Conservation (phyloP, 208 protist genomes). For the Wallacemonas sp. region DNA sequence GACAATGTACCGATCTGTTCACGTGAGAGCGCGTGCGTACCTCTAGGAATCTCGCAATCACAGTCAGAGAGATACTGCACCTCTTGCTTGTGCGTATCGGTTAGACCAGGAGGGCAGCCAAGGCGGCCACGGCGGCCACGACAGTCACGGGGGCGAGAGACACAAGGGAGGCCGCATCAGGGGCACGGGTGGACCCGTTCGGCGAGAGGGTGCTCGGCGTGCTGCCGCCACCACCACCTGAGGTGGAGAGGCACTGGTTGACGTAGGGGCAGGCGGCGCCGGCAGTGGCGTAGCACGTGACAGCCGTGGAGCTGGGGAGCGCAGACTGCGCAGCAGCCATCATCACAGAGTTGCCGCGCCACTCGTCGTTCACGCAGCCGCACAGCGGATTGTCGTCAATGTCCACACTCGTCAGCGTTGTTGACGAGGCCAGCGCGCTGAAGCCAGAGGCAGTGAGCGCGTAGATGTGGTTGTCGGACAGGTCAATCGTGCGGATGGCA, state of each 20-base stretch:
- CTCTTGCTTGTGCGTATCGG: too few relatives aligned
- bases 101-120: background rate
- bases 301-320: slow-evolving; percentile 3
- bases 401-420: slow-evolving; percentile 19
- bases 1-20: background rate
- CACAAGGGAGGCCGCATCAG: background rate
- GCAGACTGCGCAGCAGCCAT: slow-evolving; percentile 1
- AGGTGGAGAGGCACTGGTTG: background rate
- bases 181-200: background rate
- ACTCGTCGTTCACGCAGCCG: slow-evolving; percentile 15
- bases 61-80: too few relatives aligned
- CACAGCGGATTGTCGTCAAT: slow-evolving; percentile 16
- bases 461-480: slow-evolving; percentile 26
- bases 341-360: slow-evolving; percentile 2
- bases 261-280: background rate
- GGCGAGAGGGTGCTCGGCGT: background rate
- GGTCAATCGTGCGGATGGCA: slow-evolving; percentile 14
- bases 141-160: background rate
- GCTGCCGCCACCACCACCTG: background rate
- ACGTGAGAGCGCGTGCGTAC: background rate
- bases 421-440: slow-evolving; percentile 5
- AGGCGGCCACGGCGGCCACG: background rate
- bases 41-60: too few relatives aligned
- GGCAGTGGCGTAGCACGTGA: background rate
- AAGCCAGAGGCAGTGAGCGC: slow-evolving; percentile 1